phyloP scores from a whole-genome alignment of 2,329 filamentous ascomycete genomes.

The Colletotrichum chlorophyti region DNA sequence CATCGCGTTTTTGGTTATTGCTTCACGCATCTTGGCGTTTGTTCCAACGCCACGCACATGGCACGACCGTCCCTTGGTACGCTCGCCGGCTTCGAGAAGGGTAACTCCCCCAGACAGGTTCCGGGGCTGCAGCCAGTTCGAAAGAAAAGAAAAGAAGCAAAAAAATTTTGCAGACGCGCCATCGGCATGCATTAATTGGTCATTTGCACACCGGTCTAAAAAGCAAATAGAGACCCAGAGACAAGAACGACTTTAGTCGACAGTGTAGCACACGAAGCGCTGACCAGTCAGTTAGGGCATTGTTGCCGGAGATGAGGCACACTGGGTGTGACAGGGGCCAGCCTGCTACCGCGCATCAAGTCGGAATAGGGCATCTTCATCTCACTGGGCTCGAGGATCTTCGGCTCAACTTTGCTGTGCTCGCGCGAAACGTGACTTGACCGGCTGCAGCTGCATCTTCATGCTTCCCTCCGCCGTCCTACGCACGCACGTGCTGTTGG shows the following conservation, averaged over 20 bases:
- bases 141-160: too few relatives aligned
- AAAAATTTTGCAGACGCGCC: neutral
- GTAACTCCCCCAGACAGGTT: too few relatives aligned
- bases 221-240: neutral
- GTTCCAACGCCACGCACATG: neutral
- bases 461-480: neutral
- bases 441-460: too few relatives aligned
- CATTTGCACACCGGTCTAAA: neutral
- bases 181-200: neutral
- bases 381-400: neutral
- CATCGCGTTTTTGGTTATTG: neutral
- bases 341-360: conserved; percentile 19
- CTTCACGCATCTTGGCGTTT: neutral
- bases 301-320: conserved; percentile 46
- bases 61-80: too few relatives aligned
- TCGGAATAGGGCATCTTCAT: neutral
- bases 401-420: neutral
- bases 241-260: neutral
- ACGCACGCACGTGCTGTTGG: neutral
- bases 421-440: too few relatives aligned
- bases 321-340: conserved; percentile 31
- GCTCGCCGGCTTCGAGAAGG: too few relatives aligned
- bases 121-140: neutral
- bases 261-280: neutral
- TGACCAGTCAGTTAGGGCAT: conserved; percentile 35